Evolutionary conservation across 2,329 filamentous ascomycete species (phyloP).

Genomic region (Verticillium nonalfalfae): DNA sequence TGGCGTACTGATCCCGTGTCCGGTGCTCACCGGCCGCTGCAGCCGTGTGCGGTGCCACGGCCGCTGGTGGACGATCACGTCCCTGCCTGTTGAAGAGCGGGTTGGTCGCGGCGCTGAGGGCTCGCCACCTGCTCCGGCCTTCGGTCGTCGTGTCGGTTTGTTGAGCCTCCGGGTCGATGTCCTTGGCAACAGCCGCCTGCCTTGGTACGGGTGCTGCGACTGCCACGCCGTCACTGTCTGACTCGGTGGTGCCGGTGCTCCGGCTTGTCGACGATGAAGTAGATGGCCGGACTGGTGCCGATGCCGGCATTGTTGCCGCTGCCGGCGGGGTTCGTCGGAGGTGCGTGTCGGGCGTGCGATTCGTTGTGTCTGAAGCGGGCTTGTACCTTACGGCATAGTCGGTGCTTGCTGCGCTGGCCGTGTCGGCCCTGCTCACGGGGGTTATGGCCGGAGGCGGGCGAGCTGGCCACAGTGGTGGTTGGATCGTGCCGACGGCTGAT

Average conservation of each 20-base stretch:
- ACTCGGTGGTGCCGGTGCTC: slow-evolving; percentile 3
- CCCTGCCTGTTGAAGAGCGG: slow-evolving; percentile 14
- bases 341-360: slow-evolving; percentile 27
- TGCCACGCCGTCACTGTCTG: background rate
- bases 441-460: slow-evolving; percentile 49
- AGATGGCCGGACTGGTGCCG: background rate
- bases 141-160: slow-evolving; percentile 9
- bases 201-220: slow-evolving; percentile 9
- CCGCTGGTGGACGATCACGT: background rate
- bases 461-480: slow-evolving; percentile 48
- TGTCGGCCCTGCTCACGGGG: slow-evolving; percentile 55
- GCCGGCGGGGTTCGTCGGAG: background rate
- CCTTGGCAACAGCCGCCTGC: slow-evolving; percentile 4
- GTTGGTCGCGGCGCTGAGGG: slow-evolving; percentile 20
- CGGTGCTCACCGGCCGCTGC: slow-evolving; percentile 3
- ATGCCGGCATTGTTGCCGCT: background rate
- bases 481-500: slow-evolving; percentile 29
- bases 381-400: slow-evolving; percentile 59
- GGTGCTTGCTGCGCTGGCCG: slow-evolving; percentile 57
- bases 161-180: slow-evolving; percentile 19
- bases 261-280: background rate
- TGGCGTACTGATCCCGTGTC: slow-evolving; percentile 13
- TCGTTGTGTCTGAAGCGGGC: slow-evolving; percentile 44
- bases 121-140: slow-evolving; percentile 18
- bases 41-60: slow-evolving; percentile 4